These are phyloP conservation scores for Cercospora sesami DNA, from an alignment of 2,329 filamentous ascomycete genomes.

Conservation along the genomic window DNA sequence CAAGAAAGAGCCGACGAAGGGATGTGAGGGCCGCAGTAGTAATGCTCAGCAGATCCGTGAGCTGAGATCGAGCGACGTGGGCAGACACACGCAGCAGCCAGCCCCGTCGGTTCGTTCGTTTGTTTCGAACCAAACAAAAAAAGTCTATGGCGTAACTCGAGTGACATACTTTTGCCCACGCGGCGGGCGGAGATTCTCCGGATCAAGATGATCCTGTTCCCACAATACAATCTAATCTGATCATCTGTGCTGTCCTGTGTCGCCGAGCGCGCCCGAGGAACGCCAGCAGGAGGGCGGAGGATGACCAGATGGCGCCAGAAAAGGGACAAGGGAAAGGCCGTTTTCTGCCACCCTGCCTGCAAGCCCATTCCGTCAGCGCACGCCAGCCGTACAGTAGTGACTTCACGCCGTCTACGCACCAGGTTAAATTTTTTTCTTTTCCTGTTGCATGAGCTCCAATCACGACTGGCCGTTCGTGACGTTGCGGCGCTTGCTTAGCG, in stretches of 20 bases:
- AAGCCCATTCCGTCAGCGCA: background rate
- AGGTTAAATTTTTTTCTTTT: background rate
- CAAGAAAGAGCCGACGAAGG: background rate
- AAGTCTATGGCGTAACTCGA: constrained; percentile 21
- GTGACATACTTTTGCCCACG: background rate
- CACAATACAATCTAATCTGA: constrained; percentile 15
- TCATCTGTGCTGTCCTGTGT: constrained; percentile 8
- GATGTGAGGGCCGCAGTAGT: background rate
- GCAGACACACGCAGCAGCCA: background rate
- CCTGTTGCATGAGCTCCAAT: background rate
- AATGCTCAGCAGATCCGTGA: background rate
- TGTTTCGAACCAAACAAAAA: background rate
- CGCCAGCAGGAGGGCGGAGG: background rate
- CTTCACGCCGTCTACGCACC: background rate
- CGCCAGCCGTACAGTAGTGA: background rate
- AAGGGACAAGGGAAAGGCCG: background rate
- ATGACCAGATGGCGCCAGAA: background rate
- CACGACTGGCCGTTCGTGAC: background rate
- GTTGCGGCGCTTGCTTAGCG: background rate
- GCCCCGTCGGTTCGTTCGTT: background rate
- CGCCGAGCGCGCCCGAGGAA: background rate
- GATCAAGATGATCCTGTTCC: constrained; percentile 2
- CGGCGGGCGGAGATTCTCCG: background rate
- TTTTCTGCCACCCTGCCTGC: background rate
- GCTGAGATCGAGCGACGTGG: background rate